A percentile compares a stretch with the other conserved stretches of the same genome.
Conservation (phyloP, 495 filamentous ascomycete genomes). For the Podospora tetraspora region DNA sequence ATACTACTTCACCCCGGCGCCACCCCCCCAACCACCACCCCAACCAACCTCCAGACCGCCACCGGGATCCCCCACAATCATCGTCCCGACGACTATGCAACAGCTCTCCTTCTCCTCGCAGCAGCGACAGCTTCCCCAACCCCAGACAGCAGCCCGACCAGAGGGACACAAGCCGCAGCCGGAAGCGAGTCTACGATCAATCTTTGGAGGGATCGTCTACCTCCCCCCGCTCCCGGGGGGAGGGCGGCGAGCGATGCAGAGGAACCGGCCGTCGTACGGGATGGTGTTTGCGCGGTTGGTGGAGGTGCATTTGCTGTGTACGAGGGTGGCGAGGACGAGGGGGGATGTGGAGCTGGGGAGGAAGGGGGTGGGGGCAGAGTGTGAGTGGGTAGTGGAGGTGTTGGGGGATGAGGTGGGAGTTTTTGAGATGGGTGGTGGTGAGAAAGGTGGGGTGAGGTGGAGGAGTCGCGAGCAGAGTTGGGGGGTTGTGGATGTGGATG, state of each 20-base stretch:
- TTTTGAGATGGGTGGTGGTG: conserved; percentile 14
- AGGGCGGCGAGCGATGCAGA: background rate
- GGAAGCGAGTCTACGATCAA: conserved; percentile 29
- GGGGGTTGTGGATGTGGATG: conserved; percentile 35
- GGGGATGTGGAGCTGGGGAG: conserved; percentile 14
- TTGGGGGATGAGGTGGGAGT: conserved; percentile 40
- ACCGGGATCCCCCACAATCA: background rate
- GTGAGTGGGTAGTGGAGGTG: conserved; percentile 41
- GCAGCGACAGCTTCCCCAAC: background rate
- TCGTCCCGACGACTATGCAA: background rate
- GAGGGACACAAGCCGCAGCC: background rate
- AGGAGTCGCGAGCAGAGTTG: conserved; percentile 40
- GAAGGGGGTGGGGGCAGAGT: conserved; percentile 8
- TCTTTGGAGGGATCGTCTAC: conserved; percentile 25
- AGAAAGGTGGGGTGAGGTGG: conserved; percentile 11
- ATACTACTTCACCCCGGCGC: conserved; percentile 14
- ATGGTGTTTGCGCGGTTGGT: conserved; percentile 40
- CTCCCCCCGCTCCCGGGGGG: background rate
- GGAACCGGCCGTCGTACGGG: conserved; percentile 41
- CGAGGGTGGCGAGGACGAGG: conserved; percentile 28
- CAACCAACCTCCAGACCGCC: background rate
- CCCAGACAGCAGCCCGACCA: background rate
- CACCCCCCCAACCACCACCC: background rate
- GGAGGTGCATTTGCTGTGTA: conserved; percentile 42
- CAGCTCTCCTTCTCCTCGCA: background rate